Percentiles rank a stretch among this genome's conserved stretches.
phyloP scores from a whole-genome alignment of 1,139 yeast species.

The Geotrichum macrosporum region DNA sequence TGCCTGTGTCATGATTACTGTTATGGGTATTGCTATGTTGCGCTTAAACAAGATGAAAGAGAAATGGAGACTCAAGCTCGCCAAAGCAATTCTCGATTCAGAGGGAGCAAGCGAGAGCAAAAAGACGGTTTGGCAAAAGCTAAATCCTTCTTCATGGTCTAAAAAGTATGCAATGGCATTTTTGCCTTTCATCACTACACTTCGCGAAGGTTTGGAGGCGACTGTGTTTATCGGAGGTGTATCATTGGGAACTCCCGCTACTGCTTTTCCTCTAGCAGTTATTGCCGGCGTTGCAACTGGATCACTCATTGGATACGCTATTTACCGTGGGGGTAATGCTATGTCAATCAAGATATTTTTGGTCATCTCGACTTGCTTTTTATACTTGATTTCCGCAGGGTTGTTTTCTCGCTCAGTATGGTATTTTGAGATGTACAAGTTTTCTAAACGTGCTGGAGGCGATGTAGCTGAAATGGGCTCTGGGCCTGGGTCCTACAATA shows the following conservation, averaged over 20 bases:
- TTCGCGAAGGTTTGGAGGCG: constrained; percentile 90
- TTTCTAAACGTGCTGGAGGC: constrained; percentile 66
- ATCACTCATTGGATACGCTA: constrained; percentile 53
- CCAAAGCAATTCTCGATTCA: constrained; percentile 45
- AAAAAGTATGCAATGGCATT: constrained; percentile 72
- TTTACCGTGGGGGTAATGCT: constrained; percentile 66
- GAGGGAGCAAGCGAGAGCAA: constrained; percentile 29
- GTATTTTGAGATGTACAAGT: constrained; percentile 68
- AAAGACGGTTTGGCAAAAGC: not conserved
- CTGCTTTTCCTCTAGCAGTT: constrained; percentile 78
- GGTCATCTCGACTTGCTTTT: constrained; percentile 71
- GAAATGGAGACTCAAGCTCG: constrained; percentile 77
- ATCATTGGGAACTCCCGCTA: constrained; percentile 48
- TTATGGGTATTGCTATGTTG: constrained; percentile 85
- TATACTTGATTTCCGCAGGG: constrained; percentile 84
- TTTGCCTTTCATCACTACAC: constrained; percentile 74
- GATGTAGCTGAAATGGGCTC: constrained; percentile 86
- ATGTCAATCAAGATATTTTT: constrained; percentile 71
- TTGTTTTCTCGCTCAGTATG: constrained; percentile 86
- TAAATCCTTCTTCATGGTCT: constrained; percentile 29
- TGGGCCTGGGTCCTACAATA: constrained; percentile 89
- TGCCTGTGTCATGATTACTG: constrained; percentile 74
- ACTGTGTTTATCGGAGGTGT: constrained; percentile 90
- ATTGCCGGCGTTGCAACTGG: constrained; percentile 76
- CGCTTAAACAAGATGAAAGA: constrained; percentile 81